These are phyloP conservation scores for Tilletia caries DNA, from an alignment of 1,284 basidiomycete genomes.

Conservation along the genomic window DNA sequence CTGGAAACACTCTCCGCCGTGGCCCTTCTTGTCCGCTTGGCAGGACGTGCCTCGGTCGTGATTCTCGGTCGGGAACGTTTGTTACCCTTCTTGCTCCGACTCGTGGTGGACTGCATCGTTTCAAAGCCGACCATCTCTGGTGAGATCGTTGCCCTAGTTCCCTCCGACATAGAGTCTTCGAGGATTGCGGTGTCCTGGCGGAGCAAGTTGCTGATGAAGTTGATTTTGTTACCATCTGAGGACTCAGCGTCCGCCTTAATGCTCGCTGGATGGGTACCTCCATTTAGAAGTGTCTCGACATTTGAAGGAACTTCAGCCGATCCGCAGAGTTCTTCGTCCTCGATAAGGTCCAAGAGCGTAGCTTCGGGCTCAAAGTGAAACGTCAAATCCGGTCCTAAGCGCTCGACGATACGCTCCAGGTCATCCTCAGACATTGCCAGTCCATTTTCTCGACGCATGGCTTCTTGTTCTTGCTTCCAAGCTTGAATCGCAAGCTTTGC, in stretches of 20 bases:
- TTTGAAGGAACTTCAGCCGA: too few relatives aligned
- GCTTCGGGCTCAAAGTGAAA: neutral
- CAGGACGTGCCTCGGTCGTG: neutral
- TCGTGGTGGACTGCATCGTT: neutral
- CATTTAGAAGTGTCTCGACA: neutral
- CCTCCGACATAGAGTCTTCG: neutral
- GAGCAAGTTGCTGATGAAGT: slow-evolving; percentile 5
- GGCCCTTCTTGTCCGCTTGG: neutral
- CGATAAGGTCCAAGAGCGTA: neutral
- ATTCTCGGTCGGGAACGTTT: neutral
- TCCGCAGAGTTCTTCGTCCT: neutral
- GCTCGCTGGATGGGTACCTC: too few relatives aligned
- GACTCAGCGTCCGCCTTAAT: too few relatives aligned
- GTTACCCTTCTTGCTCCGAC: neutral
- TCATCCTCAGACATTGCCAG: neutral
- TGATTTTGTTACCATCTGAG: neutral
- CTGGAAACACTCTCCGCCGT: neutral
- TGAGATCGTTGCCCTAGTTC: neutral
- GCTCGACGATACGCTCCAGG: neutral
- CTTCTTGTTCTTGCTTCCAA: neutral
- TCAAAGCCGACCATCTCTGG: neutral
- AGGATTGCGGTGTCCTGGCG: neutral
- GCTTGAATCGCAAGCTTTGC: slow-evolving; percentile 12
- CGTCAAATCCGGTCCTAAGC: neutral
- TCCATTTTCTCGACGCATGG: neutral